Base-by-base conservation (phyloP, 2,329 filamentous ascomycete species). In the Fusarium stilboides region DNA sequence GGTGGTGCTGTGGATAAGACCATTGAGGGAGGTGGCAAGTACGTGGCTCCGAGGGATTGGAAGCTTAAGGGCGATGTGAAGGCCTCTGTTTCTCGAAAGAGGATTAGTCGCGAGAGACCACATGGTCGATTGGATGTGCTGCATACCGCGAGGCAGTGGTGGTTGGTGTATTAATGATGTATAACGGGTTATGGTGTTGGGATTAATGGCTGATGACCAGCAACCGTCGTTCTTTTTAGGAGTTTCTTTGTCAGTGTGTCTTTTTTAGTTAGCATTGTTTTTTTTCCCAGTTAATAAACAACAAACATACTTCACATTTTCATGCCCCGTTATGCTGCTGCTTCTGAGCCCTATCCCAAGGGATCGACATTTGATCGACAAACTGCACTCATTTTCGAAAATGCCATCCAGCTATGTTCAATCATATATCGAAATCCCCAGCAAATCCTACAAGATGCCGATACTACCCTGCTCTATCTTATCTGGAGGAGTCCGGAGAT, bases 1-100 rank as follows among this genome's bases (percentile, higher is more conserved):
- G 59, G 44, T 22, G 46, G 47, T n/a, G 42, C 50, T 2, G 58
- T 45, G 8, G 67, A 73, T 22, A 71, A 72, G 51, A 63, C 31
- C 1, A 36, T 65, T 2, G 57, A 60, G 17, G 69, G 67, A 19
- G 70, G 65, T 17, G 70, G 70, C 6, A 74, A 63, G 33, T 75
- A 75, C 34, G 14, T 66, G 10, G 42, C 61, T 6, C 67, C 51
- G 0, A 53, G 17, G 24, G 67, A 71, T 5, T 75, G 72, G 73
- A 67, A 46, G 56, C 40, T 74, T 9, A 39, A 68, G 46, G 64
- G 62, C 10, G 60, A 70, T 2, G 55, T 57, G 6, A 69, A 59
- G 31, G 57, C 56, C 6, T 33, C 31, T n/a, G 55, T 43, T 4
- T 24, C 54, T 28, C 49, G 39, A 0, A 57, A 37, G 26, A 50